Conservation (phyloP, 1,284 basidiomycete species). For the Puccinia brachypodii region DNA sequence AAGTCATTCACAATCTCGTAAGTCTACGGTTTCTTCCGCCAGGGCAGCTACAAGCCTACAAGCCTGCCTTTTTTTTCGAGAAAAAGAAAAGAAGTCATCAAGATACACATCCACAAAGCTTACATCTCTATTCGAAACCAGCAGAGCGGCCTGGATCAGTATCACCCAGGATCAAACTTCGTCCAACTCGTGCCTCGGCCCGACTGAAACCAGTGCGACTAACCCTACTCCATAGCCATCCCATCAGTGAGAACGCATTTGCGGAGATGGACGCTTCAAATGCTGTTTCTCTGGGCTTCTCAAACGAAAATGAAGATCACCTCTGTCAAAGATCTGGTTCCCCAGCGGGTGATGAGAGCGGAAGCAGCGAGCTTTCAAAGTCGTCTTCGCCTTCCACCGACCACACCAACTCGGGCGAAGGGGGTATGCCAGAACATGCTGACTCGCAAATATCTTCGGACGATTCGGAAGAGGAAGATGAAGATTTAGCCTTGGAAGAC, state of each 20-base stretch:
- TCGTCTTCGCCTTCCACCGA: conserved; percentile 23
- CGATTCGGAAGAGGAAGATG: background rate
- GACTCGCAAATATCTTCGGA: background rate
- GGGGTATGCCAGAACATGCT: background rate
- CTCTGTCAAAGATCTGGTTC: background rate
- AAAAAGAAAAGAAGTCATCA: background rate
- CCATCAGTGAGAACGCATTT: background rate
- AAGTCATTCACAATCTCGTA: conserved; percentile 11
- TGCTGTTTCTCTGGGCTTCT: background rate
- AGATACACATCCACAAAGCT: background rate
- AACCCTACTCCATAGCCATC: conserved; percentile 17
- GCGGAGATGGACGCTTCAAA: background rate
- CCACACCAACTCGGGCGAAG: background rate
- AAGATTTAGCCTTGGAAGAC: background rate
- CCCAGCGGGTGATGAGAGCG: background rate
- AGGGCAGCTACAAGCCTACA: background rate
- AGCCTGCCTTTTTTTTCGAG: background rate
- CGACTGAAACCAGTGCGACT: conserved; percentile 25
- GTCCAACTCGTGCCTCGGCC: conserved; percentile 6
- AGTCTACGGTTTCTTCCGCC: background rate
- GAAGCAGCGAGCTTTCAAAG: conserved; percentile 45
- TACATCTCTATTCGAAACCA: background rate
- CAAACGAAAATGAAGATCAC: background rate
- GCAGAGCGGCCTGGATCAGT: conserved; percentile 4
- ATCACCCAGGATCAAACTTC: conserved; percentile 16